Percentiles rank a stretch among this genome's conserved stretches.
phyloP scores from a whole-genome alignment of 768 basidiomycete species.

The Suillus spraguei region DNA sequence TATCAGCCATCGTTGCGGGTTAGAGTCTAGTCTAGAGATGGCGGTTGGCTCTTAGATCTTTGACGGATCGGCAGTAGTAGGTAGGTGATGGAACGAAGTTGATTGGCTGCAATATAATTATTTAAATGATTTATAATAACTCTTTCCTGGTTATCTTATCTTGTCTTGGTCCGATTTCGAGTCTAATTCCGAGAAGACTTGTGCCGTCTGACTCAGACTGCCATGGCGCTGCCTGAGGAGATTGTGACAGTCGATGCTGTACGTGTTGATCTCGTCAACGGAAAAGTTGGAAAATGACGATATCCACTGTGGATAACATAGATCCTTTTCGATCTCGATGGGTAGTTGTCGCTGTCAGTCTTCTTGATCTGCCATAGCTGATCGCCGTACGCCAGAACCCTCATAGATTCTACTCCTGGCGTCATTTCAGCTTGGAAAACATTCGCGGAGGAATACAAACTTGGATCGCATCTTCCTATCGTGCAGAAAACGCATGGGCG shows the following conservation, averaged over 20 bases:
- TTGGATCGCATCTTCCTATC: slow-evolving; percentile 50
- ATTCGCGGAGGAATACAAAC: slow-evolving; percentile 63
- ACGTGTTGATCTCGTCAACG: slow-evolving; percentile 21
- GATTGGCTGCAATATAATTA: not conserved
- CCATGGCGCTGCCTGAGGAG: slow-evolving; percentile 17
- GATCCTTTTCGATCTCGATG: slow-evolving; percentile 75
- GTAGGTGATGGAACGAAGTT: slow-evolving; percentile 1
- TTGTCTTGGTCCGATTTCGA: not conserved
- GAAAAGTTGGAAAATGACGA: slow-evolving; percentile 1
- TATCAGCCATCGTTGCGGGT: slow-evolving; percentile 70
- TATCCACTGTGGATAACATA: slow-evolving; percentile 1
- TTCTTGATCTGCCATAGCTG: not conserved
- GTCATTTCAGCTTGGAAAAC: slow-evolving; percentile 77
- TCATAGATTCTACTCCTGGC: slow-evolving; percentile 84
- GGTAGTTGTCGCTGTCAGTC: slow-evolving; percentile 37
- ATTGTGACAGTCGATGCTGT: slow-evolving; percentile 55
- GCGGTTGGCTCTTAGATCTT: slow-evolving; percentile 3
- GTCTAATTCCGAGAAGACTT: too few species aligned
- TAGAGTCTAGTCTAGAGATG: not conserved
- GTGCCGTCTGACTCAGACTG: too few species aligned
- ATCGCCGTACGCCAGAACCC: slow-evolving; percentile 47
- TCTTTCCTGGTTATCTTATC: not conserved
- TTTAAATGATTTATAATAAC: slow-evolving; percentile 1
- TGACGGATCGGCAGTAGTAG: slow-evolving; percentile 1
- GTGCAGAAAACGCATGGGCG: slow-evolving; percentile 75